These are phyloP conservation scores for Termitomyces sp. DNA, from an alignment of 1,284 basidiomycete species.

Conservation along the genomic window DNA sequence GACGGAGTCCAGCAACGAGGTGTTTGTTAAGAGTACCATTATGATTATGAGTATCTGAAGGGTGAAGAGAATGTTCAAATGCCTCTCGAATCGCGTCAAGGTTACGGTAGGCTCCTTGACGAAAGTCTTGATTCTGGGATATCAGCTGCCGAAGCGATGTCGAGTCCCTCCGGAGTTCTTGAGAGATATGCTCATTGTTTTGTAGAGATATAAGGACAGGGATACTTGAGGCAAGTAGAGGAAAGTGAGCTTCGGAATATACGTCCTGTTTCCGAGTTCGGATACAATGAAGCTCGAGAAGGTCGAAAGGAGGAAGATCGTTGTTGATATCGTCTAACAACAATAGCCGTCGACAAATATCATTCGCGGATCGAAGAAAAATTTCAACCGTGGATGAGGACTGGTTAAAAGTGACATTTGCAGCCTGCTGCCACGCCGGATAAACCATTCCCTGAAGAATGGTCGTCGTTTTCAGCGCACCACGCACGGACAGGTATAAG, in stretches of 20 bases:
- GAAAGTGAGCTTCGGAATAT: slow-evolving; percentile 61
- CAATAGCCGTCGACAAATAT: slow-evolving; percentile 55
- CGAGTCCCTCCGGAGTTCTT: slow-evolving; percentile 43
- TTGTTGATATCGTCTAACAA: slow-evolving; percentile 46
- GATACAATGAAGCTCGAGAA: slow-evolving; percentile 63
- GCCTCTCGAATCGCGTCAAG: slow-evolving; percentile 61
- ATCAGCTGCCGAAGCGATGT: slow-evolving; percentile 50
- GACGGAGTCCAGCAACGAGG: slow-evolving; percentile 59
- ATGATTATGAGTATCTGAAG: slow-evolving; percentile 39
- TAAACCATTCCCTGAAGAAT: slow-evolving; percentile 69
- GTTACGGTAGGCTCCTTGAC: slow-evolving; percentile 67
- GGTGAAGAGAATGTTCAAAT: slow-evolving; percentile 57
- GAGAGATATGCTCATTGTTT: slow-evolving; percentile 48
- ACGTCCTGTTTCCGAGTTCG: slow-evolving; percentile 62
- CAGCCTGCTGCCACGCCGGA: slow-evolving; percentile 62
- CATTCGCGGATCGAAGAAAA: slow-evolving; percentile 57
- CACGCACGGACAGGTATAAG: slow-evolving; percentile 60
- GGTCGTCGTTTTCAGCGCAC: slow-evolving; percentile 65
- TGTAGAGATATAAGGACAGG: slow-evolving; percentile 68
- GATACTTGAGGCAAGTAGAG: slow-evolving; percentile 53
- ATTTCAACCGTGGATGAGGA: slow-evolving; percentile 40
- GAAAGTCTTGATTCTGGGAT: slow-evolving; percentile 58
- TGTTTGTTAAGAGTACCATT: slow-evolving; percentile 51
- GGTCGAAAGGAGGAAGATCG: slow-evolving; percentile 41
- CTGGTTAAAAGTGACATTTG: slow-evolving; percentile 31